A percentile compares a stretch with the other conserved stretches of the same genome.
These are phyloP conservation scores for Sonneratia caseolaris DNA, from an alignment of 345 rosid genomes.

Conservation along the genomic window DNA sequence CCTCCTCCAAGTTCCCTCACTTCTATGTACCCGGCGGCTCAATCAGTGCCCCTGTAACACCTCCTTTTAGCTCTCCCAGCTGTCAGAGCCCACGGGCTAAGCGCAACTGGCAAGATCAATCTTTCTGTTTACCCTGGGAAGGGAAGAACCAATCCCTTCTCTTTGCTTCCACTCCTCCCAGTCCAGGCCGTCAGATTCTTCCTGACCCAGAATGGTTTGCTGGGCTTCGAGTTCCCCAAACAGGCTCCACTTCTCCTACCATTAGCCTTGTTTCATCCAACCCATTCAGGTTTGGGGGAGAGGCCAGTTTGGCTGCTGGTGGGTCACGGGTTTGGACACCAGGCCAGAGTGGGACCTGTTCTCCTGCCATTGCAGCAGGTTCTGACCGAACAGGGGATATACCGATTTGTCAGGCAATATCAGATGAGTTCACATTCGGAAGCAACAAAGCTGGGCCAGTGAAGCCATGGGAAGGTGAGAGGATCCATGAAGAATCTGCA, in stretches of 20 bases:
- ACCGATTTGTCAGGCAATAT: slow-evolving; percentile 60
- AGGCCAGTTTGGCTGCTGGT: slow-evolving; percentile 33
- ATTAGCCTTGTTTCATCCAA: slow-evolving; percentile 74
- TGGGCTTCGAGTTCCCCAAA: slow-evolving; percentile 58
- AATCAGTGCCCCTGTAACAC: slow-evolving; percentile 98
- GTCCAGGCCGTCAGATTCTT: slow-evolving; percentile 50
- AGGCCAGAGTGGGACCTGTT: slow-evolving; percentile 93
- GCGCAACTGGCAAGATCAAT: slow-evolving; percentile 57
- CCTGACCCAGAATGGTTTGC: slow-evolving; percentile 88
- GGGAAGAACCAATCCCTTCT: slow-evolving; percentile 41
- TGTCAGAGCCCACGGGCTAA: slow-evolving; percentile 64
- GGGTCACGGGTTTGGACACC: slow-evolving; percentile 91
- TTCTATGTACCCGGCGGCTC: slow-evolving; percentile 73
- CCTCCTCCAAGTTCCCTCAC: slow-evolving; percentile 59
- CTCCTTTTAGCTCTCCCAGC: slow-evolving; percentile 93
- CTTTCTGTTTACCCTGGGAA: slow-evolving; percentile 35
- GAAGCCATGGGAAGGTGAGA: slow-evolving; percentile 99
- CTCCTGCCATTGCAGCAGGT: slow-evolving; percentile 75
- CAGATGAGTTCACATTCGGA: slow-evolving; percentile 89
- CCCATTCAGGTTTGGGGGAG: slow-evolving; percentile 68
- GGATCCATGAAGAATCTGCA: slow-evolving; percentile 84
- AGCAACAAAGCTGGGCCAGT: slow-evolving; percentile 52
- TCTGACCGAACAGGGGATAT: slow-evolving; percentile 69
- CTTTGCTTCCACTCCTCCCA: slow-evolving; percentile 80
- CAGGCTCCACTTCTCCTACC: slow-evolving; percentile 82